These are phyloP conservation scores for Kwoniella sp. DNA, from an alignment of 768 basidiomycete genomes.

Conservation along the genomic window DNA sequence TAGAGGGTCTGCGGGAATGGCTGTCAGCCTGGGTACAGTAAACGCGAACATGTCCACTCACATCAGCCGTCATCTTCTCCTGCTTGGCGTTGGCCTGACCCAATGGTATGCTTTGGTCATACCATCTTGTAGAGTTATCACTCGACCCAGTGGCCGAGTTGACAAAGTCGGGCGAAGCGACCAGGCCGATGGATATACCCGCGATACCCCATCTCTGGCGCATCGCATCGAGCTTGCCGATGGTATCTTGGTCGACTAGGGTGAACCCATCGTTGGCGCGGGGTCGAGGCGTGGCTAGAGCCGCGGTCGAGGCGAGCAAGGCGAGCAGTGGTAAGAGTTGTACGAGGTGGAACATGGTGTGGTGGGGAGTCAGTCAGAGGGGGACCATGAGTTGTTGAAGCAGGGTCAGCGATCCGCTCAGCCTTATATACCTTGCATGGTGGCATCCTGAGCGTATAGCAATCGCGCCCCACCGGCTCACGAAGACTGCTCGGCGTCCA, in stretches of 20 bases:
- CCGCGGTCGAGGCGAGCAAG: background rate
- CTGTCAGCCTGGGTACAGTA: background rate
- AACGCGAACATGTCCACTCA: background rate
- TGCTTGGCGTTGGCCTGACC: background rate
- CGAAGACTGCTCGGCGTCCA: no score
- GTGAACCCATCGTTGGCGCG: background rate
- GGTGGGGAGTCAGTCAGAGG: no score
- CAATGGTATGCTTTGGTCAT: background rate
- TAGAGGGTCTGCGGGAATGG: slow-evolving; percentile 25
- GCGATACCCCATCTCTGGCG: background rate
- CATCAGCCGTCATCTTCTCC: slow-evolving; percentile 3
- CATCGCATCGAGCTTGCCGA: background rate
- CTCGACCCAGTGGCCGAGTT: background rate
- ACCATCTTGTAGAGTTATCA: background rate
- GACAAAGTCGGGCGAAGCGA: slow-evolving; percentile 1
- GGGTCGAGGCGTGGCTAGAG: background rate
- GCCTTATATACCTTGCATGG: no score
- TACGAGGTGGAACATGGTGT: background rate
- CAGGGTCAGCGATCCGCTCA: no score
- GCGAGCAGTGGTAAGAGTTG: background rate
- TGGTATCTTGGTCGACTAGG: background rate
- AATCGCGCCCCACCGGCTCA: no score
- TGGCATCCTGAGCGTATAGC: no score
- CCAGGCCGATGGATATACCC: background rate
- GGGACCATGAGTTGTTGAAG: no score